Evolutionary conservation across 202 grass and related monocot genomes (phyloP), one percentile per base, ranked within the genome.

Genomic region (Setaria viridis): DNA sequence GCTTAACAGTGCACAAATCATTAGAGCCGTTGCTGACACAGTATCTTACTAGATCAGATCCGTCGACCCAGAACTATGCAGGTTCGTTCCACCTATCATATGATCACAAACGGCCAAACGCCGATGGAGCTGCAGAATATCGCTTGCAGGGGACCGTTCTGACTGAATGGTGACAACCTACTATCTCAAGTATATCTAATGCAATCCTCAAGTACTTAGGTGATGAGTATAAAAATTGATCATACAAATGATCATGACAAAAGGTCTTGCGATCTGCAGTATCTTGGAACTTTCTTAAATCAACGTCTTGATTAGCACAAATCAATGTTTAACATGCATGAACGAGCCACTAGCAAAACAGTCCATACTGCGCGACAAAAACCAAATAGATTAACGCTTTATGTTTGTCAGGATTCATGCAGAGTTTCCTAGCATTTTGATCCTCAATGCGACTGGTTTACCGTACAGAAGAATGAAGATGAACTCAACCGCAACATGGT

Each of bases 11-110:
- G n/a, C 9, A 76, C 2, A 72, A 81, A 76, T 82, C 47, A 81
- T 41, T 59, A 81, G 56, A 19, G 21, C n/a, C 13, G 45, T 67
- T 71, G 62, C 55, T 9, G 70, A 15, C 30, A 32, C 17, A 30
- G 43, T 67, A 80, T 87, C 68, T 49, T 82, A 80, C 34, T 87
- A 79, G 85, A 87, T 84, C 70, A 84, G 62, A 84, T 79, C 62
- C 11, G 76, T 79, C 33, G 8, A 15, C 25, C 20, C 4, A 32
- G 50, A 82, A 39, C 9, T 25, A 65, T n/a, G 29, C 37, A 60
- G 21, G 7, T 35, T 59, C 37, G 39, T 66, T 78, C 7, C 50
- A 34, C 7, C 60, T 35, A 83, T 60, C 39, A 65, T 35, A 53
- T 68, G 53, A 48, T 51, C 46, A 21, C 82, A 76, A 53, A 53